Base-by-base conservation (phyloP, 2,329 filamentous ascomycete genomes). In the Cladobotryum protrusum region DNA sequence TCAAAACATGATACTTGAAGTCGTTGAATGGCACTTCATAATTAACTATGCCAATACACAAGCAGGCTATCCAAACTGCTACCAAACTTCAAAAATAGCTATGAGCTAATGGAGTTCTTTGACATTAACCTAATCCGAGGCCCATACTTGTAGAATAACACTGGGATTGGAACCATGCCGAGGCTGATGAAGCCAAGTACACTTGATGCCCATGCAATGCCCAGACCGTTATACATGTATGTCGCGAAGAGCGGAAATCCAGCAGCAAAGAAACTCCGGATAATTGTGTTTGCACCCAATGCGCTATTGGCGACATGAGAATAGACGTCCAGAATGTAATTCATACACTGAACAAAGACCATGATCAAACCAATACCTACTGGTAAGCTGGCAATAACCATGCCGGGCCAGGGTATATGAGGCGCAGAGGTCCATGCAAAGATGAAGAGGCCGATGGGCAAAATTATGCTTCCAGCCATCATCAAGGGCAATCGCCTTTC, bases 261-360 rank as follows among this genome's bases (percentile, higher is more conserved):
- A 1, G 81, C 82, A 13, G 83, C 86, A 54, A 88, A 84, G 4
- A 82, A 66, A 2, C 79, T 85, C 45, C 64, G 63, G 39, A 66
- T 53, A 42, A 66, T 61, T 1, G 62, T 62, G 15, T 63, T 65
- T 8, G 63, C 64, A 4, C 63, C 64, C 9, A 65, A 55, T 2
- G 61, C 63, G 19, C 63, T 66, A 19, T 63, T 63, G 3, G 64
- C 64, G 43, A 65, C 61, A 29, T 60, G 53, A 5, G 61, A 54
- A 44, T 63, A 66, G 34, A 62, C 59, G 33, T 67, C 64, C 12
- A 66, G 59, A 32, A 67, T 59, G 47, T 67, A 67, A 24, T 62
- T 79, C 49, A 78, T 74, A 6, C 77, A 70, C 1, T 74, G 44
- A 4, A 49, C 36, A 35, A 49, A 49, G 11, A 49, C 35, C 6